Percentiles rank a stretch among this genome's conserved stretches.
Conservation (phyloP, 2,329 filamentous ascomycete species). For the Venturia pyrina region DNA sequence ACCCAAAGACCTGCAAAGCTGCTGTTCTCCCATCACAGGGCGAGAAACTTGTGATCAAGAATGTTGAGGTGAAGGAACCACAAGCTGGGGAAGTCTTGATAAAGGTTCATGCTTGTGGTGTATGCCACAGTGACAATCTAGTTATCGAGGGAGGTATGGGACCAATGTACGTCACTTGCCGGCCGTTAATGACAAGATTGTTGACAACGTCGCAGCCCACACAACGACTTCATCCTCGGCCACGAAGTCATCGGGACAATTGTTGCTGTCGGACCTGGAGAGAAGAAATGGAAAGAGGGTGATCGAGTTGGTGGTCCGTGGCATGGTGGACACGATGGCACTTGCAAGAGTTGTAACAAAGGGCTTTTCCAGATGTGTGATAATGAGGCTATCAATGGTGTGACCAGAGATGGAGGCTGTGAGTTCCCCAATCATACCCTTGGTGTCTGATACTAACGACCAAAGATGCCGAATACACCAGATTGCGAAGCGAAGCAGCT, state of each 20-base stretch:
- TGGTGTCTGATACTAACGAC: neutral
- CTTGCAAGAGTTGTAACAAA: conserved; percentile 53
- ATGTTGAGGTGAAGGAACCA: conserved; percentile 49
- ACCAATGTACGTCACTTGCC: conserved; percentile 28
- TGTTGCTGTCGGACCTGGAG: conserved; percentile 47
- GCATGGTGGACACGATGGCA: conserved; percentile 57
- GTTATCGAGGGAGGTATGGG: conserved; percentile 42
- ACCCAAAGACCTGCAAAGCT: conserved; percentile 57
- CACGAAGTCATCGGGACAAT: conserved; percentile 64
- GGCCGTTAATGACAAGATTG: neutral
- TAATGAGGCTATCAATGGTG: conserved; percentile 53
- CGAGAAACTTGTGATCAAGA: conserved; percentile 46
- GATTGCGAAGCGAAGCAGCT: conserved; percentile 50
- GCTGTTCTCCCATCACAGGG: conserved; percentile 48
- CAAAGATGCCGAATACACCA: conserved; percentile 48
- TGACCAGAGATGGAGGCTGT: conserved; percentile 57
- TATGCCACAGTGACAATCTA: conserved; percentile 55
- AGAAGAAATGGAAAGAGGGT: conserved; percentile 50
- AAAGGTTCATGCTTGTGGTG: conserved; percentile 61
- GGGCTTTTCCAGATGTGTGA: conserved; percentile 61
- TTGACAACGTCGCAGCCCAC: conserved; percentile 5
- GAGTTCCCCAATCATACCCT: conserved; percentile 16
- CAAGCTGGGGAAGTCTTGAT: conserved; percentile 52
- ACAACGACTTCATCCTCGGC: conserved; percentile 51
- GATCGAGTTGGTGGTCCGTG: conserved; percentile 59